A percentile compares a stretch with the other conserved stretches of the same genome.
These are phyloP conservation scores for Phanerodontia chrysosporium DNA, from an alignment of 768 basidiomycete genomes.

Conservation along the genomic window DNA sequence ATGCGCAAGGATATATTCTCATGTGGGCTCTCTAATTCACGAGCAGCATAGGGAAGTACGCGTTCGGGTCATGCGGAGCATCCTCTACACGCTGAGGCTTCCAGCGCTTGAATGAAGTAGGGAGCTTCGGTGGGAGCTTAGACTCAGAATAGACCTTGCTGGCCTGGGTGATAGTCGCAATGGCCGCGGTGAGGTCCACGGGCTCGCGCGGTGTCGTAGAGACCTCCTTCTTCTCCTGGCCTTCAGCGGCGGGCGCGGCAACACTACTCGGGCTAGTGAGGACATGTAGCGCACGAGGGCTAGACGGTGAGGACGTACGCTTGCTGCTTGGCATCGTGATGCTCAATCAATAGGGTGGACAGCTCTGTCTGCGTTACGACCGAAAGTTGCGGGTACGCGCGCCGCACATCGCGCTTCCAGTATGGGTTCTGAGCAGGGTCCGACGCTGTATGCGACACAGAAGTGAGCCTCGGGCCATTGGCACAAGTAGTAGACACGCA, in stretches of 20 bases:
- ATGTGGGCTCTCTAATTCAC: constrained; percentile 26
- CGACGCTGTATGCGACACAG: constrained; percentile 50
- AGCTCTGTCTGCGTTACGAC: constrained; percentile 83
- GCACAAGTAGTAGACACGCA: constrained; percentile 24
- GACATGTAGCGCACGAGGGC: not conserved
- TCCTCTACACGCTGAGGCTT: constrained; percentile 62
- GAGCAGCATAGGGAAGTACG: constrained; percentile 82
- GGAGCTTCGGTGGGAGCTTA: constrained; percentile 71
- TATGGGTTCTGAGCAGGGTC: constrained; percentile 89
- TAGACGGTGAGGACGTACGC: constrained; percentile 45
- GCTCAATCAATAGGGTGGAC: constrained; percentile 76
- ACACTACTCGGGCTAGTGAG: constrained; percentile 37
- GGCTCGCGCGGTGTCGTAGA: constrained; percentile 40
- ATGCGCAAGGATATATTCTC: not conserved
- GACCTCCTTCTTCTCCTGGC: constrained; percentile 34
- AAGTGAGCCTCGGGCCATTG: not conserved
- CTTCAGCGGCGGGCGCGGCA: constrained; percentile 41
- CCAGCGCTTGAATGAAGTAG: constrained; percentile 70
- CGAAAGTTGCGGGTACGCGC: constrained; percentile 88
- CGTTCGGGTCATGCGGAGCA: constrained; percentile 77
- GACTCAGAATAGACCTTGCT: constrained; percentile 57
- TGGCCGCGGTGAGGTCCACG: constrained; percentile 69
- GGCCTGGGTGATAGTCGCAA: constrained; percentile 55
- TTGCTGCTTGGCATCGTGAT: constrained; percentile 46
- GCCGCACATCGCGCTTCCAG: constrained; percentile 93